Base-by-base conservation (phyloP, 306 rosid species). In the Mimosa pudica region DNA sequence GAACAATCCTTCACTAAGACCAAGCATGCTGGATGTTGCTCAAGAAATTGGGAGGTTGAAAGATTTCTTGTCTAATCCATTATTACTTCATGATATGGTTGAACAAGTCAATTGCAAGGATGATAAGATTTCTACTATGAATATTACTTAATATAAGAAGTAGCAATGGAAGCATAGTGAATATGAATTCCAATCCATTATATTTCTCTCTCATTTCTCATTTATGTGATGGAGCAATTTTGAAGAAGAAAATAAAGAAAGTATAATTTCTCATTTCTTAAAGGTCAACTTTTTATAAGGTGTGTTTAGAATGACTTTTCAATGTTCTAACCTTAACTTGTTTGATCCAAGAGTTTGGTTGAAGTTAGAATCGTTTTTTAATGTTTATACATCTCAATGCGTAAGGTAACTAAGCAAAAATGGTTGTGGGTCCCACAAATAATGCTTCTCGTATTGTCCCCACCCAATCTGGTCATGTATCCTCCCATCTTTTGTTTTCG, bases 11-110 rank as follows among this genome's bases (percentile, higher is more conserved):
- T 83, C 98, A 62, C 78, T 82, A 62, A 87, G 98, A 77, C 98
- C 98, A 69, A 89, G 33, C 81, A 92, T 94, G 98, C 65, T 82
- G 33, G 95, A 94, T 72, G 69, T 87, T 32, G 97, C 98, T 2
- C 89, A 85, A 74, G 98, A 92, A 75, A 87, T 89, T 86, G 86
- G 91, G 7, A 88, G 79, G 70, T 81, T 94, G 81, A 91, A 91
- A 90, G 97, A 91, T 42, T 88, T 86, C 79, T 82, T 94, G 78
- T 75, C 82, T 11, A 89, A 80, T 79, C 81, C 91, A 75, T 70
- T 84, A 74, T 69, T 83, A 6, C 83, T 77, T 46, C 52, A 66
- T 1, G 49, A 66, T 1, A 55, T 77, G 78, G 64, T 63, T 38
- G 88, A 84, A 32, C 62, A 81, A 55, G 57, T 46, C 65, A 49